These are phyloP conservation scores for Periconia macrospinosa DNA, from an alignment of 2,329 filamentous ascomycete genomes.

Conservation along the genomic window DNA sequence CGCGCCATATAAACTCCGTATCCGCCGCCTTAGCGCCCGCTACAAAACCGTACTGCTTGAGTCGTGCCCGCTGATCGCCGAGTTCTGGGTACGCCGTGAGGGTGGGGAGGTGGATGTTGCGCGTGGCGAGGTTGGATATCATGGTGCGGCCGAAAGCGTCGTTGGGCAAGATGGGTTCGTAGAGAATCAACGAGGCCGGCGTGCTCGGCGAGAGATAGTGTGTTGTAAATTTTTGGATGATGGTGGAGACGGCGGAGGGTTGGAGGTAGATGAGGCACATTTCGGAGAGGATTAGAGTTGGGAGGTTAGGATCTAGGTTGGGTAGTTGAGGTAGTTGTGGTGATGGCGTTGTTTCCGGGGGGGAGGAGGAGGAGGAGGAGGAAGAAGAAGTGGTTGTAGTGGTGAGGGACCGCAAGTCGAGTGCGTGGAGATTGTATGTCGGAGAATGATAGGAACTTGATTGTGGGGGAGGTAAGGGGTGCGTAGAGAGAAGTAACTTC, in stretches of 20 bases:
- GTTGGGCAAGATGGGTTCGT: conserved; percentile 83
- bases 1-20: conserved; percentile 72
- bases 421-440: conserved; percentile 57
- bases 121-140: conserved; percentile 81
- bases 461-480: conserved; percentile 15
- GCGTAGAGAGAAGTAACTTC: conserved; percentile 30
- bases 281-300: conserved; percentile 88
- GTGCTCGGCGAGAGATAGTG: conserved; percentile 47
- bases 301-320: conserved; percentile 58
- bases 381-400: conserved; percentile 3
- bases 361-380: too few relatives aligned
- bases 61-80: conserved; percentile 66
- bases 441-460: conserved; percentile 51
- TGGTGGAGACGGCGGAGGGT: conserved; percentile 62
- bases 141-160: conserved; percentile 91
- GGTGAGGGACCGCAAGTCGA: conserved; percentile 69
- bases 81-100: conserved; percentile 71
- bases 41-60: conserved; percentile 68
- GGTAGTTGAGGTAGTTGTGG: conserved; percentile 43
- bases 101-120: conserved; percentile 84
- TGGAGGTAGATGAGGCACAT: conserved; percentile 93
- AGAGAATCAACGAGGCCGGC: conserved; percentile 69
- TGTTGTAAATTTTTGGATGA: conserved; percentile 54
- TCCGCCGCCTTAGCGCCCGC: conserved; percentile 59
- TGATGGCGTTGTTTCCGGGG: conserved; percentile 19